Conservation (phyloP, 257 asterid genomes). For the Cinchona pubescens region DNA sequence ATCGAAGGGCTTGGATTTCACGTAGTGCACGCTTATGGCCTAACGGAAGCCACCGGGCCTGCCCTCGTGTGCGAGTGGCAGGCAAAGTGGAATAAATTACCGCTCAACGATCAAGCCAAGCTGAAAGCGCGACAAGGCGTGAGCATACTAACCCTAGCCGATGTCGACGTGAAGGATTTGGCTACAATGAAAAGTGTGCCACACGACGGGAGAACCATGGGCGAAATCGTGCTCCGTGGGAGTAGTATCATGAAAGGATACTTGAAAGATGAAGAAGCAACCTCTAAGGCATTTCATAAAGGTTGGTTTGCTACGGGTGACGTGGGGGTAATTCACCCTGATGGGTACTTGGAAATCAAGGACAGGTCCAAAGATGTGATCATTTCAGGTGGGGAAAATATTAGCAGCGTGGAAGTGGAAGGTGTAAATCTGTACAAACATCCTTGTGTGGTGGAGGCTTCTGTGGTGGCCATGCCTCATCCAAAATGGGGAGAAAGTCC, state of each 20-base stretch:
- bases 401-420: conserved; percentile 86
- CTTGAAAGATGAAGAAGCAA: conserved; percentile 52
- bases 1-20: conserved; percentile 66
- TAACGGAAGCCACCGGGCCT: conserved; percentile 91
- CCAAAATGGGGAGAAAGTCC: conserved; percentile 70
- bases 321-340: conserved; percentile 77
- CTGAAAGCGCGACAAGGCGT: conserved; percentile 77
- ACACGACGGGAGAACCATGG: conserved; percentile 56
- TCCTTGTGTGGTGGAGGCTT: conserved; percentile 57
- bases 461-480: conserved; percentile 94
- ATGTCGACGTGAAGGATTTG: conserved; percentile 62
- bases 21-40: conserved; percentile 79
- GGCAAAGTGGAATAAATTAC: conserved; percentile 46
- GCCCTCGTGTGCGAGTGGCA: conserved; percentile 87
- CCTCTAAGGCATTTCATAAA: conserved; percentile 41
- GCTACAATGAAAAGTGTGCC: conserved; percentile 60
- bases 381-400: conserved; percentile 90
- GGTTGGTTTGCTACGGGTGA: conserved; percentile 90
- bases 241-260: conserved; percentile 91
- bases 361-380: conserved; percentile 85
- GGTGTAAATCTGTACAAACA: conserved; percentile 51
- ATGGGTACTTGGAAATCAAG: conserved; percentile 81
- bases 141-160: conserved; percentile 61
- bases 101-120: conserved; percentile 33
- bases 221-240: conserved; percentile 73